Base-by-base conservation (phyloP, 1,284 basidiomycete genomes). In the Melanopsichium pennsylvanicum region DNA sequence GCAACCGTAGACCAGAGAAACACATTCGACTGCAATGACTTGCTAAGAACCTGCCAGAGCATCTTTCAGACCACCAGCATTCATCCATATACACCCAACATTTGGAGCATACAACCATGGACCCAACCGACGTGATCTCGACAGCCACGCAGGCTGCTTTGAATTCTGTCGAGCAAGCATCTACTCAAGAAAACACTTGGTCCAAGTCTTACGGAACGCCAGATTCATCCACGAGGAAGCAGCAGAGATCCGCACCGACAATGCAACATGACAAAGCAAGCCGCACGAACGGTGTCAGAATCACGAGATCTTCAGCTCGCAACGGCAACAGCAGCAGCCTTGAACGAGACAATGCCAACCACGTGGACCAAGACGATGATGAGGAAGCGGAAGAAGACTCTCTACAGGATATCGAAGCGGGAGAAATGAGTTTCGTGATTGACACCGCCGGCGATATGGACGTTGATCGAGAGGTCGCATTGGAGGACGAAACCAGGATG, bases 381-480 rank as follows among this genome's bases (percentile, higher is more conserved):
- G 35, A 46, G 3, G 54, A 44, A 2, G 54, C 45, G 13, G 33
- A 49, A 12, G 41, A 29, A 3, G 50, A 31, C 21, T 50, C 44
- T 15, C 9, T 31, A 8, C 25, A 42, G 15, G 42, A 48, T 4
- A 47, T 31, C 10, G 56, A 60, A 2, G 54, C 36, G 1, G 64
- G 36, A 19, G 64, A 68, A 29, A 56, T 60, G 45, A 62, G 58
- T 33, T 68, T 68, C 31, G 49, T 68, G 37, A 44, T 68, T 32
- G 64, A 68, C 15, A 68, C 64, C 2, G 54, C 52, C 4, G 64
- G 64, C 29, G 58, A 68, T 25, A 61, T 68, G 64, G 58, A 57
- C 21, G 58, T 61, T 8, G 64, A 68, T 27, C 64, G 48, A 11
- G 58, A 61, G 21, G 44, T 61, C 15, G 58, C 64, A 2, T 19